phyloP scores from a whole-genome alignment of 2,329 filamentous ascomycete genomes.

The Intubia oerlemansii region DNA sequence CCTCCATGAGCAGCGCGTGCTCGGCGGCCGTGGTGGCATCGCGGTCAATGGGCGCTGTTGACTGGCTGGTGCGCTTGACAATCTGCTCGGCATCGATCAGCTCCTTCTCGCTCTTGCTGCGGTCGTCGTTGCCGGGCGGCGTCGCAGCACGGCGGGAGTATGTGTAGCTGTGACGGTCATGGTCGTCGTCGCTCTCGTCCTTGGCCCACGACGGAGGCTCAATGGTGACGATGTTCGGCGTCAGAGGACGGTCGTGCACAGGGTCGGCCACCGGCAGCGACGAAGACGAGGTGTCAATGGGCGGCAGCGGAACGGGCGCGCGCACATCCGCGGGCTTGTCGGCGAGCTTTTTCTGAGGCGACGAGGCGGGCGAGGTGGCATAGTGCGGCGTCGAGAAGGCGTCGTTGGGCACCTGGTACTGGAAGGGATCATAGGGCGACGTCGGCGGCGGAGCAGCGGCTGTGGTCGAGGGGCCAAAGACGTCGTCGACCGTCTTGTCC shows the following conservation, averaged over 20 bases:
- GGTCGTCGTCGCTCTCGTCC: conserved; percentile 19
- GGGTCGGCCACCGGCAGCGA: too few relatives aligned
- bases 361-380: conserved; percentile 15
- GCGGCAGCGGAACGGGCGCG: too few relatives aligned
- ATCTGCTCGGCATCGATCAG: conserved; percentile 24
- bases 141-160: too few relatives aligned
- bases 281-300: too few relatives aligned
- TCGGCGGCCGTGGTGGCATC: conserved; percentile 25
- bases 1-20: conserved; percentile 18
- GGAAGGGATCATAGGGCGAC: conserved; percentile 28
- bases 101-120: too few relatives aligned
- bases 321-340: too few relatives aligned
- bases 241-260: conserved; percentile 17
- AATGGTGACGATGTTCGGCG: conserved; percentile 10
- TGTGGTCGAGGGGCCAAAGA: neutral
- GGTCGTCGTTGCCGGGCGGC: too few relatives aligned
- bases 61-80: conserved; percentile 23
- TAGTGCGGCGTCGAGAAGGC: conserved; percentile 24
- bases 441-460: too few relatives aligned
- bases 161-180: too few relatives aligned
- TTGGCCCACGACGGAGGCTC: conserved; percentile 8
- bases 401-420: conserved; percentile 32
- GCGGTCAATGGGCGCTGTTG: conserved; percentile 24
- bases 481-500: neutral
- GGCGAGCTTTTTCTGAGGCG: too few relatives aligned